Base-by-base conservation (phyloP, 1,284 basidiomycete genomes). In the Vanrija pseudolonga region DNA sequence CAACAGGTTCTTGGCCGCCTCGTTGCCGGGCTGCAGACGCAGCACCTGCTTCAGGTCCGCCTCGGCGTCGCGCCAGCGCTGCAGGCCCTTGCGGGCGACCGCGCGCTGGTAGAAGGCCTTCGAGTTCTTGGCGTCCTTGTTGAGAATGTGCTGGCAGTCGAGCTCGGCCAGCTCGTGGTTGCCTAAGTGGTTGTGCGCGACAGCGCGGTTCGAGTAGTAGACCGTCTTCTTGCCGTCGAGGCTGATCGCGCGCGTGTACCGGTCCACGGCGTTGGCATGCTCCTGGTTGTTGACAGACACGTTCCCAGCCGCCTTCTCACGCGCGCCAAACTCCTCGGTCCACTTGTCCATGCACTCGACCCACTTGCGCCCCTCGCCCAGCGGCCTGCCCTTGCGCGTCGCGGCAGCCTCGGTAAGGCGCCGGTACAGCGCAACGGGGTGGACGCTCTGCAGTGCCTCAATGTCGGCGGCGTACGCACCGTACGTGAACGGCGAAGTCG, bases 191-290 rank as follows among this genome's bases (percentile, higher is more conserved):
- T 77, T 77, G 45, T 72, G 68, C 23, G 75, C 74, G n/a, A 76
- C 69, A 17, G 74, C 75, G 18, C 75, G 67, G 54, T 77, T 77
- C 17, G 74, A 69, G 54, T 71, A 76, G 60, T 75, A 77, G 20
- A 77, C 72, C 1, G 74, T 75, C 63, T 77, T 76, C 56, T 76
- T 75, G 50, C 68, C 63, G 60, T 77, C 75, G 44, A 77, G 66
- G 5, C 68, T 71, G 47, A 77, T 75, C 18, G 75, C 75, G 28
- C 72, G 71, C 28, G 75, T 72, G 59, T 77, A 77, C 51, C 64
- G 66, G n/a, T 59, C 60, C 6, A 75, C 69, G 0, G 74, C 75
- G 41, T 64, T 54, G 12, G 57, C 59, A 40, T 70, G 68, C 17
- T 59, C 48, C 11, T 64, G 64, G n/a, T 66, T 63, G 43, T 65